These are phyloP conservation scores for Suillus sp. DNA, from an alignment of 768 basidiomycete species.

Conservation along the genomic window DNA sequence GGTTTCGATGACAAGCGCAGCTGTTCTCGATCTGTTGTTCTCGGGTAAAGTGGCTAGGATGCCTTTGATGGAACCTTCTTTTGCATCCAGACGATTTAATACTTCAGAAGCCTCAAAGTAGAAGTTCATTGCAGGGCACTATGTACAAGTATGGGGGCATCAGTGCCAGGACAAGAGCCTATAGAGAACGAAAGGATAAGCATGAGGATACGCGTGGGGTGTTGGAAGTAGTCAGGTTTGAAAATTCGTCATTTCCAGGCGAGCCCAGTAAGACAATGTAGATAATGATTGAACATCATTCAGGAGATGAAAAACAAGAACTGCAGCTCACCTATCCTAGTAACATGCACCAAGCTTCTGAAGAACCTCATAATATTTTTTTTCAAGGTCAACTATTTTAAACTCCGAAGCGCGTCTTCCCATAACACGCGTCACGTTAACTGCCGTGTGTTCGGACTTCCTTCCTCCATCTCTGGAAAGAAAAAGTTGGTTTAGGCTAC, in stretches of 20 bases:
- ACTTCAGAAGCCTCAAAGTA: constrained; percentile 88
- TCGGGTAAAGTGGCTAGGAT: constrained; percentile 72
- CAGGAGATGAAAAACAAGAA: constrained; percentile 10
- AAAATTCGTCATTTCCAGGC: constrained; percentile 51
- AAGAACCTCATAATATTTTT: not conserved
- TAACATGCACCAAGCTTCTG: not conserved
- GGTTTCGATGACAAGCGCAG: constrained; percentile 91
- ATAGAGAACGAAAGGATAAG: constrained; percentile 32
- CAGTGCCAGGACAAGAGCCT: constrained; percentile 19
- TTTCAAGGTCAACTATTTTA: constrained; percentile 19
- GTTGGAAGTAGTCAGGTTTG: constrained; percentile 25
- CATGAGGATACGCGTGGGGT: constrained; percentile 16
- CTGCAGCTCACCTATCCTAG: constrained; percentile 24
- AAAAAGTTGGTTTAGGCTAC: constrained; percentile 17
- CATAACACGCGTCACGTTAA: constrained; percentile 27
- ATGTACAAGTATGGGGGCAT: constrained; percentile 28
- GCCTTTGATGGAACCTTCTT: constrained; percentile 91
- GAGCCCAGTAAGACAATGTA: constrained; percentile 85
- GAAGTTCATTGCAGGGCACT: constrained; percentile 75
- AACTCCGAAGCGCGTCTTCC: constrained; percentile 36
- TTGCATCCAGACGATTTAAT: constrained; percentile 83
- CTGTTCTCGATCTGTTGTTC: constrained; percentile 73
- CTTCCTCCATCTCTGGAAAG: constrained; percentile 25
- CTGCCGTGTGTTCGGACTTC: constrained; percentile 6
- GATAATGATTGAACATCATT: constrained; percentile 74